These are phyloP conservation scores for Boletellus dicymbophilus DNA, from an alignment of 1,284 basidiomycete species.

Conservation along the genomic window DNA sequence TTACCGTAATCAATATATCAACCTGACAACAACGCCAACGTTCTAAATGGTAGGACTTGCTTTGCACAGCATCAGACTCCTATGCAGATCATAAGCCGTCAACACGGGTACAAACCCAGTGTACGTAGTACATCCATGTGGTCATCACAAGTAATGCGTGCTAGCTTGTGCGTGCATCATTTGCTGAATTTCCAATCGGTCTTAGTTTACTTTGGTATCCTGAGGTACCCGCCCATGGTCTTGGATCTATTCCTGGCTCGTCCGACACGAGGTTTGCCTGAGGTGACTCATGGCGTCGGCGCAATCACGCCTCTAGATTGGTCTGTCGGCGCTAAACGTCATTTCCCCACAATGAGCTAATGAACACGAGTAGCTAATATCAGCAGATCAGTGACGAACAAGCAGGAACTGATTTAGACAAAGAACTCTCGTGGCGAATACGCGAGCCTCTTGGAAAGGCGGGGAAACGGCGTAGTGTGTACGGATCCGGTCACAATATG, in stretches of 20 bases:
- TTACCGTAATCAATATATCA: constrained; percentile 1
- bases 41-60: background rate
- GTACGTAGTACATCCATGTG: too few species aligned
- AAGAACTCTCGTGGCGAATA: background rate
- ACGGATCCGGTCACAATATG: too few species aligned
- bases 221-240: constrained; percentile 9
- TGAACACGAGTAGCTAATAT: constrained; percentile 17
- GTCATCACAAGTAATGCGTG: too few species aligned
- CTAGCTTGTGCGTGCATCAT: too few species aligned
- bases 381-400: constrained; percentile 2
- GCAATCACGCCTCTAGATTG: constrained; percentile 22
- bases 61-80: constrained; percentile 6
- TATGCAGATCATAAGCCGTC: too few species aligned
- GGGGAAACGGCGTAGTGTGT: background rate
- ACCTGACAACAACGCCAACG: constrained; percentile 5
- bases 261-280: too few species aligned
- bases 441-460: background rate
- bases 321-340: constrained; percentile 13
- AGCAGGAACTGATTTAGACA: background rate
- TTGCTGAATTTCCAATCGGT: too few species aligned
- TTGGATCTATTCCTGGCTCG: background rate
- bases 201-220: too few species aligned
- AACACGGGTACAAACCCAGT: too few species aligned
- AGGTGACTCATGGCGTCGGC: constrained; percentile 5
- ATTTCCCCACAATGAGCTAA: constrained; percentile 31